Evolutionary conservation across 768 basidiomycete species (phyloP), one percentile per base, ranked within the genome.

Genomic region (Rhizopogon sp.): DNA sequence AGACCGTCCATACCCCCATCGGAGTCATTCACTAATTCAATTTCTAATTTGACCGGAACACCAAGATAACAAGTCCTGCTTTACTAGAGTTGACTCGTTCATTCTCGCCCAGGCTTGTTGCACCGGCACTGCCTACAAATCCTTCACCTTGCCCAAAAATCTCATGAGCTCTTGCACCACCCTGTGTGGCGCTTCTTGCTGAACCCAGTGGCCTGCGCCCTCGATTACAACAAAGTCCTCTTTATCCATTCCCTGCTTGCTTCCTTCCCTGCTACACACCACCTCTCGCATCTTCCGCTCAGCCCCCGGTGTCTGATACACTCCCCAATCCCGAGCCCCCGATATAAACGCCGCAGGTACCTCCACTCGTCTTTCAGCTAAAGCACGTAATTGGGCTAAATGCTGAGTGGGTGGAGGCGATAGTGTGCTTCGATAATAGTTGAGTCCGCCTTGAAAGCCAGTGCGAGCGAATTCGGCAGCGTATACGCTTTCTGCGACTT

Each of bases 381-480:
- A 81, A 29, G 76, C 66, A 25, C 66, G 60, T 40, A 82, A 63
- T 20, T 83, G 79, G 0, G 68, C 68, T 20, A 65, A 60, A 66
- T 68, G 72, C 22, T 62, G 63, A 5, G 62, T 53, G 28, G 76
- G 74, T 0, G 70, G 73, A 16, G 65, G 61, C 0, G 55, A 51
- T 25, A 63, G 57, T 49, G 63, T 59, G 55, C 71, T 69, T 28
- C 83, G 76, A 60, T 85, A 85, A 56, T 75, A 68, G 59, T 85
- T 83, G 51, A 85, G 64, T 28, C 80, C 82, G n/a, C 82, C 83
- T 61, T 84, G 83, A 55, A 85, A 85, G 1, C 85, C 82, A 1
- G 79, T 81, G 41, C 76, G 70, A 0, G 61, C 58, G 55, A 76
- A 87, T 58, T 78, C 77, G 20, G 71, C 59, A 2, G 76, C 73